Evolutionary conservation across 2,329 filamentous ascomycete genomes (phyloP).

Genomic region (Acarospora socialis): DNA sequence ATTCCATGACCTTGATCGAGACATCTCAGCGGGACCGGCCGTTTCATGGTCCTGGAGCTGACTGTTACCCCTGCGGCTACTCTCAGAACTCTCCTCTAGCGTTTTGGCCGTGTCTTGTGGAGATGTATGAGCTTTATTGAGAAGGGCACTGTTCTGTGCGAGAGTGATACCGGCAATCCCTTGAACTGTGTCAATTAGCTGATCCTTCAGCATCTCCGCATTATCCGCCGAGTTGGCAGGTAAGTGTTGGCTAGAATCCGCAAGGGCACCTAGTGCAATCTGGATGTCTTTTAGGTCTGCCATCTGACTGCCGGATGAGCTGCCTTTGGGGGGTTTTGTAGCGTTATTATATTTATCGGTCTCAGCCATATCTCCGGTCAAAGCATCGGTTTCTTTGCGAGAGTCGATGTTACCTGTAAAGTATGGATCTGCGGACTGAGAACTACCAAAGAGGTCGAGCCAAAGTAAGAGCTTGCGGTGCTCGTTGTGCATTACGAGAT

Average conservation of each 20-base stretch:
- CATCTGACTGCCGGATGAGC: too few species aligned
- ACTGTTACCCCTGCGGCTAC: conserved; percentile 25
- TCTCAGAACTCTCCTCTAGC: conserved; percentile 15
- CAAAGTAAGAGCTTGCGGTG: conserved; percentile 50
- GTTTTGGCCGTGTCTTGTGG: conserved; percentile 9
- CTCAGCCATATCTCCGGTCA: too few species aligned
- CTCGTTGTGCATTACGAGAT: conserved; percentile 52
- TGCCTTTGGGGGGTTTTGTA: too few species aligned
- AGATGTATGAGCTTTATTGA: not conserved
- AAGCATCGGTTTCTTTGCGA: conserved; percentile 4
- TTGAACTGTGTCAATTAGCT: conserved; percentile 7
- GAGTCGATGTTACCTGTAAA: conserved; percentile 21
- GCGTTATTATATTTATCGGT: too few species aligned
- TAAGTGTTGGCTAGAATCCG: too few species aligned
- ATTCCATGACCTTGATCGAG: conserved; percentile 24
- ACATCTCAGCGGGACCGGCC: conserved; percentile 26
- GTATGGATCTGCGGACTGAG: conserved; percentile 31
- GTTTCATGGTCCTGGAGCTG: conserved; percentile 27
- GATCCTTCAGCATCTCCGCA: too few species aligned
- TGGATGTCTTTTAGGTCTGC: too few species aligned
- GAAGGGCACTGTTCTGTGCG: conserved; percentile 1
- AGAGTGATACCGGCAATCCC: conserved; percentile 6
- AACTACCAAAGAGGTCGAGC: conserved; percentile 49
- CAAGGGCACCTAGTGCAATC: too few species aligned
- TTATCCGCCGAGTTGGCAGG: too few species aligned